phyloP scores from a whole-genome alignment of 768 basidiomycete genomes.

The Omphalotus guepiniiformis region DNA sequence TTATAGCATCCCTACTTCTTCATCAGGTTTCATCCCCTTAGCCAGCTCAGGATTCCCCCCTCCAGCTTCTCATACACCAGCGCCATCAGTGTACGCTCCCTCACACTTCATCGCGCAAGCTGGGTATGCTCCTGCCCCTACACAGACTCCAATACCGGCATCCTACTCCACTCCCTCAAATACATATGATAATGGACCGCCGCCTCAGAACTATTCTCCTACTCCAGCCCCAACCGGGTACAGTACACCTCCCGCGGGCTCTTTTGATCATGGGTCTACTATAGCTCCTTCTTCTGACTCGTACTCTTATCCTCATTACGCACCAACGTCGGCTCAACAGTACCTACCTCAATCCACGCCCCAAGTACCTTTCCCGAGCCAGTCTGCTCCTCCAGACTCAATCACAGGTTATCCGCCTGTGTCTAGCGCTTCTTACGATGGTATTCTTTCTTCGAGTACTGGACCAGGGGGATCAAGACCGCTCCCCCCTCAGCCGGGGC shows the following conservation, averaged over 20 bases:
- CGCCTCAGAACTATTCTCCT: too few relatives aligned
- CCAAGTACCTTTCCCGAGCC: constrained; percentile 28
- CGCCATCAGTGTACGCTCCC: constrained; percentile 28
- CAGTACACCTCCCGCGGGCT: background rate
- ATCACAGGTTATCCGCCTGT: constrained; percentile 30
- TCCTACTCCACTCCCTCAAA: constrained; percentile 7
- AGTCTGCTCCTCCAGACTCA: constrained; percentile 34
- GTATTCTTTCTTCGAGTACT: constrained; percentile 23
- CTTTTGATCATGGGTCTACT: constrained; percentile 2
- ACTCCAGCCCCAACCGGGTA: background rate
- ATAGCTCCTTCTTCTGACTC: background rate
- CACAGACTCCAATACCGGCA: constrained; percentile 20
- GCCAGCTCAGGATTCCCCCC: constrained; percentile 28
- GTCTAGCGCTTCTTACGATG: constrained; percentile 27
- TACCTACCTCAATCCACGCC: constrained; percentile 22
- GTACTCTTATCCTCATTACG: constrained; percentile 9
- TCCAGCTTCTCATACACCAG: constrained; percentile 40
- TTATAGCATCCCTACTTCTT: constrained; percentile 60
- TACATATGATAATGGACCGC: too few relatives aligned
- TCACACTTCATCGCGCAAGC: constrained; percentile 29
- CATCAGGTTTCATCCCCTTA: constrained; percentile 68
- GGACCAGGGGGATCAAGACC: constrained; percentile 35
- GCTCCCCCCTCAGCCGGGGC: constrained; percentile 36
- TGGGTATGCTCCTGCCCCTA: constrained; percentile 16
- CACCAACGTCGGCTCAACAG: constrained; percentile 1